Conservation (phyloP, 192 early-diverging fungal species). For the Coemansia sp. region DNA sequence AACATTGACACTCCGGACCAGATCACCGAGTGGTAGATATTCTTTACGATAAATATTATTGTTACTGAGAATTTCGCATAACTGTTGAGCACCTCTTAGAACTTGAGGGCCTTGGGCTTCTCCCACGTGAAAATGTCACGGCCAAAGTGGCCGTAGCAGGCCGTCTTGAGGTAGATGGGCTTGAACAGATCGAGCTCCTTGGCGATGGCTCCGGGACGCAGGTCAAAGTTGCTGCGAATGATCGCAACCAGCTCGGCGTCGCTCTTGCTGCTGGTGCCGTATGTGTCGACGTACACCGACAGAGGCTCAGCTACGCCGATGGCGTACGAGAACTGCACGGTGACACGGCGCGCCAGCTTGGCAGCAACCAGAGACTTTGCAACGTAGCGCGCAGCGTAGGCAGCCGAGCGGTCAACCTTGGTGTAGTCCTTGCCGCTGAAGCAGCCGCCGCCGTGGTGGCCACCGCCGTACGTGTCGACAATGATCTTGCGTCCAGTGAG, state of each 20-base stretch:
- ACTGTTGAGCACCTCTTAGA: slow-evolving; percentile 39
- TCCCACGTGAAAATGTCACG: slow-evolving; percentile 95
- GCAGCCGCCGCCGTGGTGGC: slow-evolving; percentile 97
- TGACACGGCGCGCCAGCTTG: slow-evolving; percentile 86
- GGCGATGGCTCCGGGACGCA: slow-evolving; percentile 98
- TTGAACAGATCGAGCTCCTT: slow-evolving; percentile 97
- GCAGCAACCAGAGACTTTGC: slow-evolving; percentile 96
- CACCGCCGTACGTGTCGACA: slow-evolving; percentile 85
- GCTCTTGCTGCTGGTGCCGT: slow-evolving; percentile 90
- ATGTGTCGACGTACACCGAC: slow-evolving; percentile 95
- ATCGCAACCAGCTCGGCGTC: slow-evolving; percentile 90
- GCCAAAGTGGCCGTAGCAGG: slow-evolving; percentile 94
- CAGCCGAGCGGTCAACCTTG: slow-evolving; percentile 99
- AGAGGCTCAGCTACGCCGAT: slow-evolving; percentile 97
- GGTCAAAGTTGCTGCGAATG: slow-evolving; percentile 98
- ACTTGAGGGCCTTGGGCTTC: slow-evolving; percentile 80
- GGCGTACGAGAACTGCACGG: slow-evolving; percentile 98
- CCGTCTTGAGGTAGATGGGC: slow-evolving; percentile 96
- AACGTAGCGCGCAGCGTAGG: slow-evolving; percentile 97
- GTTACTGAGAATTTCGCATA: not conserved
- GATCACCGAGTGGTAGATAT: slow-evolving; percentile 43
- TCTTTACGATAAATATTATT: not conserved
- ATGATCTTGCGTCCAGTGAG: slow-evolving; percentile 98
- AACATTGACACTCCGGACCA: slow-evolving; percentile 58
- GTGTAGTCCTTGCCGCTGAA: slow-evolving; percentile 99